These are phyloP conservation scores for Spinacia oleracea DNA, from an alignment of 179 eudicot genomes.

Conservation along the genomic window DNA sequence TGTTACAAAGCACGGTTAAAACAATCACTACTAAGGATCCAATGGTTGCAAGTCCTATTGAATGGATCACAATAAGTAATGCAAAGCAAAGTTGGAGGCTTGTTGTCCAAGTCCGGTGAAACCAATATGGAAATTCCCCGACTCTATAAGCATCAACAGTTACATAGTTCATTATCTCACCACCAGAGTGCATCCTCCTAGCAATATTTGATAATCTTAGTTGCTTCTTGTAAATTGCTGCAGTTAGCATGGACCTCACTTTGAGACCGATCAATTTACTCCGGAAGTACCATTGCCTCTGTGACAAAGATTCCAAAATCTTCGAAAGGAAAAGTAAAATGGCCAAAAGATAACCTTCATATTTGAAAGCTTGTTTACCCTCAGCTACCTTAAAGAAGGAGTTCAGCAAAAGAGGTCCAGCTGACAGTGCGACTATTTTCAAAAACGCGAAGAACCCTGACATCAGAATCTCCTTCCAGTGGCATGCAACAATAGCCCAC, in stretches of 20 bases:
- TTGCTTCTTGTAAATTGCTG: conserved; percentile 43
- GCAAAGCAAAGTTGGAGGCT: conserved; percentile 41
- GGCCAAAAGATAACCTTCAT: conserved; percentile 44
- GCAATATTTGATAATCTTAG: conserved; percentile 37
- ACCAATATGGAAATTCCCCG: conserved; percentile 49
- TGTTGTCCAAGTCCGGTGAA: conserved; percentile 47
- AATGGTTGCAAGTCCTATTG: conserved; percentile 41
- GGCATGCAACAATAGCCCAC: conserved; percentile 34
- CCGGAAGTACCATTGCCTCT: conserved; percentile 48
- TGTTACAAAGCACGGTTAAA: conserved; percentile 38
- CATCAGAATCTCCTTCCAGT: conserved; percentile 34
- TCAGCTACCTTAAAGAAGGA: conserved; percentile 47
- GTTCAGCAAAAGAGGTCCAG: conserved; percentile 44
- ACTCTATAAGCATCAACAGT: conserved; percentile 49
- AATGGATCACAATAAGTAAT: conserved; percentile 28
- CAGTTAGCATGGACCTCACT: conserved; percentile 40
- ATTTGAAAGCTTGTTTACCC: conserved; percentile 34
- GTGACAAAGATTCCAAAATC: too few relatives aligned
- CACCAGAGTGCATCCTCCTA: conserved; percentile 33
- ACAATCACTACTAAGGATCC: conserved; percentile 35
- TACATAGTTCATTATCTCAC: conserved; percentile 48
- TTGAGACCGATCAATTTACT: conserved; percentile 39
- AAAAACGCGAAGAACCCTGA: conserved; percentile 47
- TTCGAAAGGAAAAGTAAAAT: conserved; percentile 37
- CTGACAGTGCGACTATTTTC: conserved; percentile 36